Base-by-base conservation (phyloP, 345 rosid genomes). In the Kernera saxatilis region DNA sequence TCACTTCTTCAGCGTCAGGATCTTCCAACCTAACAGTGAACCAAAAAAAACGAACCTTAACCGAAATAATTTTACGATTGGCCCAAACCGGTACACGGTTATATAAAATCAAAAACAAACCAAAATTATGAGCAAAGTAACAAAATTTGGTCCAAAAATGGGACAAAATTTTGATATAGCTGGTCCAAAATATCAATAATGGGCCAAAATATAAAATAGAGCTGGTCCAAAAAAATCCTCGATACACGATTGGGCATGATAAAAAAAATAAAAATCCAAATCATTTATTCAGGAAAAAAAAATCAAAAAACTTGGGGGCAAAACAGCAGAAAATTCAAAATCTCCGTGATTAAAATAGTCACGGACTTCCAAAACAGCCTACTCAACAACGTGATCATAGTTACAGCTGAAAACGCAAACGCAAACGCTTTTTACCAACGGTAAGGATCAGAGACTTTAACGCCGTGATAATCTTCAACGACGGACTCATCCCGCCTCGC, bases 1-100 rank as follows among this genome's bases (percentile, higher is more conserved):
- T 88, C 23, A 83, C 90, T 70, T 89, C 93, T 43, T 87, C 89
- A 1, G 90, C 83, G 14, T 94, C 96, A 6, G 93, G 89, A 85
- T 91, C 98, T 79, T 94, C 98, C 33, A 94, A 80, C 98, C 99
- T 94, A 45, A 39, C 5, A 62, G 32, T 17, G 0, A 27, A 26
- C 32, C 10, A 56, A 21, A 6, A 30, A 3, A 41, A 53, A 18
- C 70, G 62, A 41, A 22, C 2, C 15, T 19, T 37, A 46, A 66
- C 66, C 72, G 26, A 15, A 26, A 18, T 18, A 48, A 19, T 18
- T 12, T n/a, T 36, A 44, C 58, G 19, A 30, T 46, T 55, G 30
- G 2, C 3, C 17, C 33, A 30, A 64, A 57, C 77, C 72, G 62
- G 68, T 12, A 26, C 6, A 33, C 32, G 40, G 64, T 72, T 52